Base-by-base conservation (phyloP, 345 rosid genomes). In the Noccaea bulbosa region DNA sequence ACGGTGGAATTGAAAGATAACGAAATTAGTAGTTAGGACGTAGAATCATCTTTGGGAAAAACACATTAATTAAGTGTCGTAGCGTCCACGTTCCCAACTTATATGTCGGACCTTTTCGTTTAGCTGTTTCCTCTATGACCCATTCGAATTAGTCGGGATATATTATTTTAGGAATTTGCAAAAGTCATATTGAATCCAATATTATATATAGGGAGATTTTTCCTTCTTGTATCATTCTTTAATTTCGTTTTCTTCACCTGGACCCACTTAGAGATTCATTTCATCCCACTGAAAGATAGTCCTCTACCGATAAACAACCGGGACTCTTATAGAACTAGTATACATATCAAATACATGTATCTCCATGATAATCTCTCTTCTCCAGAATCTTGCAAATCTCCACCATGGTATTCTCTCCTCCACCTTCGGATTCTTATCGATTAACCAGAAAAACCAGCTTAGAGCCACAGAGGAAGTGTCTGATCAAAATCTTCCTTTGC, bases 391-490 rank as follows among this genome's bases (percentile, higher is more conserved):
- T 81, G 71, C 81, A 72, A 6, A 86, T 80, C 71, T 85, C 98
- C 20, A 11, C 66, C 59, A 86, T 71, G 45, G n/a, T n/a, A 92
- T 86, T 54, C 69, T 82, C 57, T 83, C 82, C 62, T 86, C 92
- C 5, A 78, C 91, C 1, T 2, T 51, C 1, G 89, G 89, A 60
- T 89, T 83, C 77, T 76, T 69, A 46, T 82, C 83, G 14, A 92
- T 74, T 70, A 92, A 67, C 98, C 96, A 89, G 44, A 71, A 71
- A 61, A 71, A 89, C 94, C 98, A 89, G 70, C 91, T 86, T 63
- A 92, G 16, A 11, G 94, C 94, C 51, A 92, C 98, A 6, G 96
- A 88, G 1, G 96, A 92, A n/a, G 98, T 89, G 63, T 92, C 98
- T 75, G 84, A 91, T 86, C 0, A 92, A 86, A 0, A 87, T 83